Evolutionary conservation across 441 rosid species (phyloP), one percentile per base, ranked within the genome.

Genomic region (Adansonia madagascariensis): DNA sequence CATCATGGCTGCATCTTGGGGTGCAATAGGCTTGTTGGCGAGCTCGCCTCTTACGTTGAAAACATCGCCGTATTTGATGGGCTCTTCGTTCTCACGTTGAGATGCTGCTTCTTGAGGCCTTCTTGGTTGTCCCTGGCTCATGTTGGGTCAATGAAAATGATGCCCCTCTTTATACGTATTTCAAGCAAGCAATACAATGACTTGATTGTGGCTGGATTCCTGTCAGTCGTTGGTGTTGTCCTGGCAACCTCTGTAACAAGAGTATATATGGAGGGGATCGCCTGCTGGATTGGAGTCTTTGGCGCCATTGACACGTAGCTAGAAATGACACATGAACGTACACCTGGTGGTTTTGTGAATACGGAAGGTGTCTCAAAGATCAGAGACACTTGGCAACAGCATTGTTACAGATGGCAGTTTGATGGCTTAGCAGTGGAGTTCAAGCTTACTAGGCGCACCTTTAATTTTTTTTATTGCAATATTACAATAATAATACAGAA

Each of bases 1-100:
- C 97, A 91, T 90, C 94, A 92, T 86, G 55, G 87, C 85, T 0
- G 96, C 96, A 56, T 87, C 96, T 78, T 86, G 89, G 0, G 93
- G 95, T 1, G 89, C 86, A 31, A 90, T 61, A 0, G 89, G 81
- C 76, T 85, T 81, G 14, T 71, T 44, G 0, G 94, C 86, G 0
- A 91, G 92, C 11, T 86, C 88, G 1, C 91, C 92, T 0, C 84
- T 78, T 44, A 92, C 92, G 73, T 81, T 31, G 7, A 91, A 89
- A 22, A 90, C 84, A 75, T 90, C 88, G 0, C 91, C 94, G 72
- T 91, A 92, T 74, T 57, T 88, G 52, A 90, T 81, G 1, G 95
- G 90, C 15, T 87, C 80, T 50, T 72, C 75, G 47, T 53, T 43
- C 69, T 69, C 76, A 3, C 43, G 41, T 66, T 55, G 27, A 53